These are phyloP conservation scores for Gossypium gossypioides DNA, from an alignment of 441 rosid species.

Conservation along the genomic window DNA sequence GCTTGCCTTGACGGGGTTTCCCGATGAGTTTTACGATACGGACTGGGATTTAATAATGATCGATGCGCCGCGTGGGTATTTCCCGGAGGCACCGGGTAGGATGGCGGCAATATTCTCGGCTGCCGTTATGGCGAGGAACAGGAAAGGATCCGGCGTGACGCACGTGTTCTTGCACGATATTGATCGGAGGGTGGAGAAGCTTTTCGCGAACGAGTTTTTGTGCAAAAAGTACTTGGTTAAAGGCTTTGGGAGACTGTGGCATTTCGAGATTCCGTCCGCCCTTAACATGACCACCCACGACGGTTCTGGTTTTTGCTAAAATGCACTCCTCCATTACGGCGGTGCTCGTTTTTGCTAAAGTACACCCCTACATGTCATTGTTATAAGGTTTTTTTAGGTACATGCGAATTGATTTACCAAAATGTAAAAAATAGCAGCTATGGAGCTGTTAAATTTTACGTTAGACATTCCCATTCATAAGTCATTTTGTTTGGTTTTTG, in stretches of 20 bases:
- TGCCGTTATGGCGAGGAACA: constrained; percentile 46
- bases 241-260: constrained; percentile 44
- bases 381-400: neutral
- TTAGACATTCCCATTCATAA: no score
- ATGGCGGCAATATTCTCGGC: constrained; percentile 64
- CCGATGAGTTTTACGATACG: constrained; percentile 43
- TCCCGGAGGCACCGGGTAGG: constrained; percentile 55
- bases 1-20: constrained; percentile 43
- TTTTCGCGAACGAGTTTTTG: constrained; percentile 42
- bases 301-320: constrained; percentile 20
- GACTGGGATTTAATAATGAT: constrained; percentile 70
- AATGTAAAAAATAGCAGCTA: no score
- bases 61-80: constrained; percentile 63
- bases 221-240: constrained; percentile 38
- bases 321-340: neutral
- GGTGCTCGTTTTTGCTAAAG: neutral
- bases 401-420: no score
- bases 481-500: no score
- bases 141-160: constrained; percentile 44
- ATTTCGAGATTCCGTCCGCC: constrained; percentile 45
- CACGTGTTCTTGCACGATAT: constrained; percentile 55
- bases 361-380: neutral
- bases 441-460: no score
- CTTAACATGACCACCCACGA: constrained; percentile 8
- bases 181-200: constrained; percentile 48